These are phyloP conservation scores for Haberlea rhodopensis DNA, from an alignment of 257 asterid genomes.

Conservation along the genomic window DNA sequence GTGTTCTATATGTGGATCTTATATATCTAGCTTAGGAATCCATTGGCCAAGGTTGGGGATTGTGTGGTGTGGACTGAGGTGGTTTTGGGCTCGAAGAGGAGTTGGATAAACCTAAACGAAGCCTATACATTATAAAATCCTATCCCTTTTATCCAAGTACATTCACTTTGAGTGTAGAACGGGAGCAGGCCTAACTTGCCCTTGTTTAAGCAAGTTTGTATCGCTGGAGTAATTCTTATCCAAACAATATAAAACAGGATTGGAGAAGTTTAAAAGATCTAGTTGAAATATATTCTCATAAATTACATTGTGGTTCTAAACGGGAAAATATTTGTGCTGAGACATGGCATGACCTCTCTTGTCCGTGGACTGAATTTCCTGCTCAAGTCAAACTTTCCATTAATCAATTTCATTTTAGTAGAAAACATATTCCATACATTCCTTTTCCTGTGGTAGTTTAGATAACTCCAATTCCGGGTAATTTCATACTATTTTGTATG, in stretches of 20 bases:
- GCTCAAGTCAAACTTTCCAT: not conserved
- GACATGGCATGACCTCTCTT: not conserved
- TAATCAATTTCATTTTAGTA: no score
- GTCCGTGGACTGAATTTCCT: not conserved
- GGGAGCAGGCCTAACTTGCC: no score
- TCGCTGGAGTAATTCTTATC: not conserved
- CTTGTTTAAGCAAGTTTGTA: no score
- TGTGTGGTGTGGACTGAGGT: not conserved
- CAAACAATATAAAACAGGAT: no score
- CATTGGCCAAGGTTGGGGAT: not conserved
- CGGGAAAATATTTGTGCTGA: not conserved
- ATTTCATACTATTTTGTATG: not conserved
- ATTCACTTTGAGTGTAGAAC: no score
- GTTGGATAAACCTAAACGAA: not conserved
- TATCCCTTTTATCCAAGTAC: no score
- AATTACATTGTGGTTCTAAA: not conserved
- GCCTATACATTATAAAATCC: no score
- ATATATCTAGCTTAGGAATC: no score
- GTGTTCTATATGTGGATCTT: not conserved
- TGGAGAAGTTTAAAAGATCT: no score
- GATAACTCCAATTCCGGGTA: not conserved
- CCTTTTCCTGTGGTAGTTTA: not conserved
- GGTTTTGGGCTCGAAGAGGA: no score
- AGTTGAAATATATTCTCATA: no score
- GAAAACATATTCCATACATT: not conserved